phyloP scores from a whole-genome alignment of 768 basidiomycete genomes.

The Lactarius akahatsu region DNA sequence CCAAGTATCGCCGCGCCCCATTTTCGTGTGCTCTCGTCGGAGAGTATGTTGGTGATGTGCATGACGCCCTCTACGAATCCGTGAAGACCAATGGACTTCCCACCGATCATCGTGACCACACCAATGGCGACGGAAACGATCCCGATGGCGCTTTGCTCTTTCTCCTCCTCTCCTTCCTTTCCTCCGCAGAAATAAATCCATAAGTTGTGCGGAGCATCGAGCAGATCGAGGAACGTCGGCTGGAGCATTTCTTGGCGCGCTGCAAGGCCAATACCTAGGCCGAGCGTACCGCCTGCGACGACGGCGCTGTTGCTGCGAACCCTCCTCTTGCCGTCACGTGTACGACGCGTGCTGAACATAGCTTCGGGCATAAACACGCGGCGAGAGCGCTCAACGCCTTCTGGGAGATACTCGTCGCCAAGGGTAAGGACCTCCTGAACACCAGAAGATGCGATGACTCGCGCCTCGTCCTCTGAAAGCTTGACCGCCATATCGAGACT shows the following conservation, averaged over 20 bases:
- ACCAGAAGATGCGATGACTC: slow-evolving; percentile 59
- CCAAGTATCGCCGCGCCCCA: slow-evolving; percentile 90
- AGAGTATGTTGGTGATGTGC: slow-evolving; percentile 73
- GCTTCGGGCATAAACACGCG: slow-evolving; percentile 95
- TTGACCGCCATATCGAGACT: slow-evolving; percentile 80
- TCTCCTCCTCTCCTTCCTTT: slow-evolving; percentile 43
- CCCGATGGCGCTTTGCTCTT: slow-evolving; percentile 62
- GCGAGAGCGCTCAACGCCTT: slow-evolving; percentile 74
- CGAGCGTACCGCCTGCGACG: slow-evolving; percentile 74
- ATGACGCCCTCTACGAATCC: slow-evolving; percentile 76
- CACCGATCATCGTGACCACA: slow-evolving; percentile 86
- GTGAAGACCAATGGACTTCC: slow-evolving; percentile 73
- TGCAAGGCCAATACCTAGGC: slow-evolving; percentile 81
- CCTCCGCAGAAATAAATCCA: slow-evolving; percentile 64
- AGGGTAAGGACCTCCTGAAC: slow-evolving; percentile 66
- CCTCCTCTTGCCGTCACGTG: slow-evolving; percentile 36
- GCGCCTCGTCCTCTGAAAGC: slow-evolving; percentile 81
- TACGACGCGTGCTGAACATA: slow-evolving; percentile 75
- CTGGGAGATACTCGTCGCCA: slow-evolving; percentile 75
- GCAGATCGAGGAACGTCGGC: slow-evolving; percentile 78
- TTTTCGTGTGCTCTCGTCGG: slow-evolving; percentile 74
- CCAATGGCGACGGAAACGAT: slow-evolving; percentile 77
- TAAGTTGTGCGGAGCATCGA: slow-evolving; percentile 83
- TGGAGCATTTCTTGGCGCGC: slow-evolving; percentile 76
- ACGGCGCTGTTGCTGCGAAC: slow-evolving; percentile 51